Conservation (phyloP, 768 basidiomycete genomes). For the Mycena leptocephala region DNA sequence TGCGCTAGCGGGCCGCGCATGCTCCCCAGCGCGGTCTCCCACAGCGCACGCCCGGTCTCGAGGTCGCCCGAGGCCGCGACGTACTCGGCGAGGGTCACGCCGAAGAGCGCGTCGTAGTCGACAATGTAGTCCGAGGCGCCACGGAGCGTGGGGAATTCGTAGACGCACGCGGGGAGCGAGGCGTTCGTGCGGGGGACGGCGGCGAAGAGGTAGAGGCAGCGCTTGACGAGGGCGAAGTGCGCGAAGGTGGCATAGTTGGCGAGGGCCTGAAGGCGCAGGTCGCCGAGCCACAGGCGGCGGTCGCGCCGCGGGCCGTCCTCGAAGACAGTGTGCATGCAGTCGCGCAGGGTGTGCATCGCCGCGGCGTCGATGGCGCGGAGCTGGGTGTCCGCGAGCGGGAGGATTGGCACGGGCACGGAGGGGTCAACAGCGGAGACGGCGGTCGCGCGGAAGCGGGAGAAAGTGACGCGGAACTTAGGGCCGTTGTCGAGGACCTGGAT, state of each 20-base stretch:
- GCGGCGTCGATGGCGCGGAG: constrained; percentile 10
- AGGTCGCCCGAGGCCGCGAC: constrained; percentile 8
- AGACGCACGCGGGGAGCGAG: constrained; percentile 11
- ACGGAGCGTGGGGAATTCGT: neutral
- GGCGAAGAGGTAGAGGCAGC: constrained; percentile 17
- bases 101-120: neutral
- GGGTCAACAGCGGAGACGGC: constrained; percentile 12
- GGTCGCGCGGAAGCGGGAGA: constrained; percentile 12
- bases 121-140: constrained; percentile 14
- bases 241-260: constrained; percentile 11
- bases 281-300: constrained; percentile 15
- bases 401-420: neutral
- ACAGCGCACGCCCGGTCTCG: constrained; percentile 10
- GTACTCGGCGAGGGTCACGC: constrained; percentile 4
- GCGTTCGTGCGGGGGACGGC: constrained; percentile 11
- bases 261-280: constrained; percentile 17
- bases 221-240: constrained; percentile 3
- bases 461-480: neutral
- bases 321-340: constrained; percentile 14
- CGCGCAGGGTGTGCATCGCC: constrained; percentile 15
- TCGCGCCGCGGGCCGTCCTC: constrained; percentile 18
- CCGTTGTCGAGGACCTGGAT: constrained; percentile 7
- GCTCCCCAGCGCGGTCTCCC: constrained; percentile 3
- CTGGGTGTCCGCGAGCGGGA: constrained; percentile 13
- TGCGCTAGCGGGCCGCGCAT: constrained; percentile 10